A percentile compares a stretch with the other conserved stretches of the same genome.
Conservation (phyloP, 306 rosid genomes). For the Cucurbita argyrosperma region DNA sequence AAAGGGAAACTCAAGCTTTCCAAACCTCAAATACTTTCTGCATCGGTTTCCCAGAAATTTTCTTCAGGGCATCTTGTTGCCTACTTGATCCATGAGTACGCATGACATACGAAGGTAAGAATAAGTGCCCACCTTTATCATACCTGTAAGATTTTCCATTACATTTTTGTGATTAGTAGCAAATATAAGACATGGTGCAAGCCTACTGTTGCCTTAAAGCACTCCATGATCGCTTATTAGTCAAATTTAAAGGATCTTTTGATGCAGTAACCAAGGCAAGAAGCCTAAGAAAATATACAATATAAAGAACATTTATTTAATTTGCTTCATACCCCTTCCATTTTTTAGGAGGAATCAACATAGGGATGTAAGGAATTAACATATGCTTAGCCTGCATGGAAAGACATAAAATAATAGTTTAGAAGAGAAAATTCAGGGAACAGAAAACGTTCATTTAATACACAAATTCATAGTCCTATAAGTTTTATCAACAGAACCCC, state of each 20-base stretch:
- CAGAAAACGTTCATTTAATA: background rate
- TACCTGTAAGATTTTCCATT: conserved; percentile 29
- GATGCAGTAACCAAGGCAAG: background rate
- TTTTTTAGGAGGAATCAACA: conserved; percentile 76
- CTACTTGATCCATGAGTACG: conserved; percentile 80
- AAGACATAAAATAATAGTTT: conserved; percentile 11
- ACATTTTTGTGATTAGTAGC: background rate
- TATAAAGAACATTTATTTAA: conserved; percentile 7
- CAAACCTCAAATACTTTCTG: conserved; percentile 64
- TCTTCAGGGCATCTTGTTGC: conserved; percentile 59
- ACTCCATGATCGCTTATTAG: background rate
- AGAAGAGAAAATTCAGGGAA: conserved; percentile 1
- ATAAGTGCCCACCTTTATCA: conserved; percentile 82
- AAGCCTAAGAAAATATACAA: conserved; percentile 1
- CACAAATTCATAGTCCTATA: background rate
- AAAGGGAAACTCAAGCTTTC: conserved; percentile 6
- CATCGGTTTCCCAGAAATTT: conserved; percentile 39
- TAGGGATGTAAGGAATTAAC: conserved; percentile 73
- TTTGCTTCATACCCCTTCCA: conserved; percentile 65
- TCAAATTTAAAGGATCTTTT: background rate
- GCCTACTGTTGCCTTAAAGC: background rate
- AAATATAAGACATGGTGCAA: background rate
- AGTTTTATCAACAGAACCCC: background rate
- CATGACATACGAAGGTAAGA: conserved; percentile 77
- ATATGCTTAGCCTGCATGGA: conserved; percentile 56